Evolutionary conservation across 305 asterid genomes (phyloP).

Genomic region (Fraxinus latifolia): DNA sequence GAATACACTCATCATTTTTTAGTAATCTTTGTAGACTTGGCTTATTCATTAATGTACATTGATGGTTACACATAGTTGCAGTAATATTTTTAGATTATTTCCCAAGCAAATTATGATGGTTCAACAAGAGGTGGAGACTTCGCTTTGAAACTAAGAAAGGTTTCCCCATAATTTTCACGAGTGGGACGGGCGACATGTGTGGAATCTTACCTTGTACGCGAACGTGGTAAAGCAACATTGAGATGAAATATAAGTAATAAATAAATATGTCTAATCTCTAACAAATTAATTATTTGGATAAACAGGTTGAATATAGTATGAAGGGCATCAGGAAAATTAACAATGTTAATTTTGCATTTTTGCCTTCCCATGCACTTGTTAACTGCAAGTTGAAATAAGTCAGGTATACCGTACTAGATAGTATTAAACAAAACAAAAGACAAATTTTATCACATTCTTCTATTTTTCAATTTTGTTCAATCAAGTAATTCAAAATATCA

Average conservation of each 20-base stretch:
- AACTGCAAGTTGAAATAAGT: background rate
- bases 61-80: background rate
- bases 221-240: background rate
- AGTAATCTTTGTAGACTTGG: background rate
- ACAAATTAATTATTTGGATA: background rate
- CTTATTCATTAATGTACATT: background rate
- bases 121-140: slow-evolving; percentile 25
- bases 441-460: background rate
- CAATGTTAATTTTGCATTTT: background rate
- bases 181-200: background rate
- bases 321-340: background rate
- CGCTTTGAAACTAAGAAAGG: slow-evolving; percentile 46
- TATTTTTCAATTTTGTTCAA: background rate
- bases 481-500: background rate
- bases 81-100: slow-evolving; percentile 21
- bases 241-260: background rate
- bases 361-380: background rate
- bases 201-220: background rate
- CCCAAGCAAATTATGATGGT: slow-evolving; percentile 38
- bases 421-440: background rate
- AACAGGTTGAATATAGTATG: background rate
- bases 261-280: background rate
- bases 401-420: background rate
- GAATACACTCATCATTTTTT: background rate
- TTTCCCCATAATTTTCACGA: background rate